phyloP scores from a whole-genome alignment of 2,329 filamentous ascomycete genomes.

The Phyllosticta citribraziliensis region DNA sequence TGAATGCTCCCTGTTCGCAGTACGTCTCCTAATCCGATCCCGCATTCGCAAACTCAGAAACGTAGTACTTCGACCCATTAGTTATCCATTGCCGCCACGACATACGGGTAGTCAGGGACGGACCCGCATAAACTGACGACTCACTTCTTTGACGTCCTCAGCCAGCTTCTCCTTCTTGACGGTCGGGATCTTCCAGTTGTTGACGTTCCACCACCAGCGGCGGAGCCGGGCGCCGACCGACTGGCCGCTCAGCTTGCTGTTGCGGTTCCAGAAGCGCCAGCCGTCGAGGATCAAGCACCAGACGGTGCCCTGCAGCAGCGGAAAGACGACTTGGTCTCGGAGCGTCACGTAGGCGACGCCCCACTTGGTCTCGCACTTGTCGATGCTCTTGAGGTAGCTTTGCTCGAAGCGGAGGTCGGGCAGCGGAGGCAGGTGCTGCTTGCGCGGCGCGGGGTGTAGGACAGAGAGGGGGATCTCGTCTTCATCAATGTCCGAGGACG shows the following conservation, averaged over 20 bases:
- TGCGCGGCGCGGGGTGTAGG: slow-evolving; percentile 45
- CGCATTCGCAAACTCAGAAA: slow-evolving; percentile 2
- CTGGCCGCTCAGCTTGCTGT: slow-evolving; percentile 64
- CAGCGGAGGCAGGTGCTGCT: slow-evolving; percentile 56
- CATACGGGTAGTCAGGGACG: background rate
- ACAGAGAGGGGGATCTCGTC: slow-evolving; percentile 62
- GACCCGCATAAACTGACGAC: slow-evolving; percentile 7
- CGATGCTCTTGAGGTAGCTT: slow-evolving; percentile 88
- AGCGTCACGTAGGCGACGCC: slow-evolving; percentile 75
- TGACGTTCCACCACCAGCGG: slow-evolving; percentile 91
- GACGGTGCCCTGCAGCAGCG: slow-evolving; percentile 76
- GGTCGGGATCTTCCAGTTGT: slow-evolving; percentile 59
- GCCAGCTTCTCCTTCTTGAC: background rate
- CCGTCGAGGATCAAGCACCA: slow-evolving; percentile 79
- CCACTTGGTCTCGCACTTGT: slow-evolving; percentile 68
- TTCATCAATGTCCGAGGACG: slow-evolving; percentile 43
- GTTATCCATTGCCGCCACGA: background rate
- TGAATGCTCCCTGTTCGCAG: background rate
- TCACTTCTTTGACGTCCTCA: slow-evolving; percentile 6
- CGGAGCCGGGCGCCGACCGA: slow-evolving; percentile 67
- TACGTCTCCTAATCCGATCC: background rate
- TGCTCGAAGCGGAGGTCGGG: slow-evolving; percentile 92
- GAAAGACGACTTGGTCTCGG: slow-evolving; percentile 84
- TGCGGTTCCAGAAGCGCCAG: slow-evolving; percentile 84
- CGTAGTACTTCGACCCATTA: slow-evolving; percentile 5